Conservation (phyloP, 2,329 filamentous ascomycete genomes). For the Thielaviopsis punctulata region DNA sequence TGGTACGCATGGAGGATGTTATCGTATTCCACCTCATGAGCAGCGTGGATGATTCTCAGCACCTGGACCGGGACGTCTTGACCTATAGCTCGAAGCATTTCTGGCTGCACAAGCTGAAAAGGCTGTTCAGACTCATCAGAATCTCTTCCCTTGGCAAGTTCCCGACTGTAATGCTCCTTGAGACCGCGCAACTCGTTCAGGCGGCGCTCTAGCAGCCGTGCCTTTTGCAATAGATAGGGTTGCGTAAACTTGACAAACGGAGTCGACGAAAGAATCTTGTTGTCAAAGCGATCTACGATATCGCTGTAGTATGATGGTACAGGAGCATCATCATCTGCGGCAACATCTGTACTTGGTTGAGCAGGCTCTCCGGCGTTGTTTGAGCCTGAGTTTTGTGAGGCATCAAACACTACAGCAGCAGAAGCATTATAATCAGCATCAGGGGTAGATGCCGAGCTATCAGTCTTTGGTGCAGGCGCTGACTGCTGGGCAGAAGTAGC, state of each 20-base stretch:
- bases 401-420: not conserved
- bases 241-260: conserved; percentile 93
- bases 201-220: conserved; percentile 75
- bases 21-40: conserved; percentile 93
- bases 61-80: conserved; percentile 70
- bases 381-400: not conserved
- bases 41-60: conserved; percentile 82
- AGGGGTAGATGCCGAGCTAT: not conserved
- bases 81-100: conserved; percentile 80
- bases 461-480: not conserved
- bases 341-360: not conserved
- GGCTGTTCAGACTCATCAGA: conserved; percentile 49
- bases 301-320: conserved; percentile 90
- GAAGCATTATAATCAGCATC: not conserved
- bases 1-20: conserved; percentile 86
- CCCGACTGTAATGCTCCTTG: conserved; percentile 42
- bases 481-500: not conserved
- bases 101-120: conserved; percentile 82
- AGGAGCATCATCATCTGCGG: conserved; percentile 45
- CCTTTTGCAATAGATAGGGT: conserved; percentile 81
- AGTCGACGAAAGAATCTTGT: conserved; percentile 83
- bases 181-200: conserved; percentile 68
- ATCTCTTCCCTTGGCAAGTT: conserved; percentile 18
- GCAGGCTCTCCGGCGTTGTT: not conserved
- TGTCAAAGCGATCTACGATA: conserved; percentile 84